These are phyloP conservation scores for Thalassia testudinum DNA, from an alignment of 116 monocot species.

Conservation along the genomic window DNA sequence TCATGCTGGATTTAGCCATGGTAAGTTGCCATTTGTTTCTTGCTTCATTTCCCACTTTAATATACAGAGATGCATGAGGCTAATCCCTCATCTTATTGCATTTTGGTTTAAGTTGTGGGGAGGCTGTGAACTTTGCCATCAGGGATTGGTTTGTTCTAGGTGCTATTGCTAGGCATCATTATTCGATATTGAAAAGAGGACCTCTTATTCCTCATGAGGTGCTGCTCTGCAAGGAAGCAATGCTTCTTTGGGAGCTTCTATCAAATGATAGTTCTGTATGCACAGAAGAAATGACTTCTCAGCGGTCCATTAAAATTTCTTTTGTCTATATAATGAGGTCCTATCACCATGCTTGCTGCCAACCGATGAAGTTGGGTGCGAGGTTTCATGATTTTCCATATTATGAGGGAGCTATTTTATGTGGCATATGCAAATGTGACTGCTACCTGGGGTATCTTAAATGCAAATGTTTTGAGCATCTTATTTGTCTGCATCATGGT, in stretches of 20 bases:
- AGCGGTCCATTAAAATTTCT: constrained; percentile 33
- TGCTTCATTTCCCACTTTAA: too few relatives aligned
- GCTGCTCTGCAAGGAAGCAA: constrained; percentile 79
- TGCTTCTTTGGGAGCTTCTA: constrained; percentile 22
- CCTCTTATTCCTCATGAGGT: constrained; percentile 85
- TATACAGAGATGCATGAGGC: background rate
- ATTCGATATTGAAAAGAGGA: constrained; percentile 61
- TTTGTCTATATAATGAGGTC: constrained; percentile 62
- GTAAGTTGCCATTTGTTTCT: constrained; percentile 21
- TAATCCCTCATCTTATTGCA: background rate
- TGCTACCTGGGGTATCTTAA: constrained; percentile 60
- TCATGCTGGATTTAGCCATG: constrained; percentile 98
- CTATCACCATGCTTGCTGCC: constrained; percentile 48
- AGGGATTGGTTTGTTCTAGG: constrained; percentile 91
- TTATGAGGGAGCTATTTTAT: constrained; percentile 19
- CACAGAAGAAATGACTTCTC: constrained; percentile 17
- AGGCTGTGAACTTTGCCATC: constrained; percentile 94
- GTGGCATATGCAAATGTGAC: constrained; percentile 67
- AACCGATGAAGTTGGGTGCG: constrained; percentile 40
- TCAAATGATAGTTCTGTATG: constrained; percentile 4
- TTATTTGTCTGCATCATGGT: constrained; percentile 70
- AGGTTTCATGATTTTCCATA: constrained; percentile 9
- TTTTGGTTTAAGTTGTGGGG: constrained; percentile 93
- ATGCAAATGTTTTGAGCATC: constrained; percentile 47
- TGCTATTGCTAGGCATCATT: constrained; percentile 48